Base-by-base conservation (phyloP, 345 rosid genomes). In the Brassica juncea region DNA sequence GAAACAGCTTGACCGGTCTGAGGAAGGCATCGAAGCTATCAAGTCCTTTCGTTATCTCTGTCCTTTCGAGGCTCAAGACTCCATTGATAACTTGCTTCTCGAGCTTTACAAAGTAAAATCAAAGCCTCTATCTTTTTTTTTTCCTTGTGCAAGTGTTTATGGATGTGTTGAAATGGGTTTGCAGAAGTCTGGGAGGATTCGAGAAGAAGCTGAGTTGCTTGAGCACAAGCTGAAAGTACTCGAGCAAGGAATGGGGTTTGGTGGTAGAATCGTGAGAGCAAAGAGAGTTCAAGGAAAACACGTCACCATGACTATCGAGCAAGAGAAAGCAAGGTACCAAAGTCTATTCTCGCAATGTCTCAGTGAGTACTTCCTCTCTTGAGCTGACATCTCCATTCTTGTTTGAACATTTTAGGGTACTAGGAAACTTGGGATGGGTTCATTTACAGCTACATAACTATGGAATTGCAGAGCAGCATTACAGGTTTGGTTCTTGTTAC, bases 121-220 rank as follows among this genome's bases (percentile, higher is more conserved):
- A 6, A 15, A 68, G 15, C 8, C 66, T 31, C 5, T 12, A 6
- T 54, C 16, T 61, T 71, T 59, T 44, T 39, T 68, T n/a, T 71
- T 12, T 42, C 28, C 2, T 61, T 52, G 2, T 3, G 16, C 7
- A 23, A 35, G 60, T 28, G 47, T 11, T 70, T 60, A 55, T 75
- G 30, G 68, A 34, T 12, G 49, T 11, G 75, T 71, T 70, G 8
- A 32, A 52, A 27, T 31, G 23, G 62, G 70, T 37, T 73, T 74
- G 23, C 88, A 92, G 98, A 90, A 87, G 71, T 90, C 94, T 1
- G 97, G 96, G 63, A 89, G 94, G 88, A 73, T 90, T 16, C 88
- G 86, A 72, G 97, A 90, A 76, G 96, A 94, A 88, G 89, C 93
- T 63, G 91, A 82, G 69, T 82, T 92, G 81, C 96, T 92, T 75